Evolutionary conservation across 2,329 filamentous ascomycete genomes (phyloP), one percentile per base, ranked within the genome.

Genomic region (Colletotrichum sp.): DNA sequence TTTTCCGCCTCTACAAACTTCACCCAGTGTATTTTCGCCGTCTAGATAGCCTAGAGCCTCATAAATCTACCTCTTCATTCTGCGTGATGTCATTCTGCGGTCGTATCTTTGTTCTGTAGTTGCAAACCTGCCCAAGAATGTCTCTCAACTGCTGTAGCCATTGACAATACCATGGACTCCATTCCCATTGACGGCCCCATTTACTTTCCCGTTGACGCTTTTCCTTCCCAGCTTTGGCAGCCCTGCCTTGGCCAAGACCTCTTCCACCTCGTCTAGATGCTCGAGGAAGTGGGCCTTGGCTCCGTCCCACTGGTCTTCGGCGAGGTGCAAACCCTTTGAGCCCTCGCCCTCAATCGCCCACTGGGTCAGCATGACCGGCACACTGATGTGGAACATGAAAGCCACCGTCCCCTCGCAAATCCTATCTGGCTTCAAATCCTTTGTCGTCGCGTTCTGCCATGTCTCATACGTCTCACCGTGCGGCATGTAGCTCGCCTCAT

Each of bases 361-460:
- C 48, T 78, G 75, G 3, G 80, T 81, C 65, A 82, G 73, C n/a
- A 71, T 78, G 8, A 82, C 60, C 13, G 78, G 78, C 13, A 78
- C 79, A 43, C 76, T 74, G 28, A 80, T 78, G 66, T 81, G 80
- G 69, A 89, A 89, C 87, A 89, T 89, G 79, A 89, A 89, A 13
- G 87, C 87, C 83, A 88, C 86, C 69, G 85, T 86, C 16, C 84
- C 85, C 34, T 84, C 84, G 16, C 86, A 86, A 16, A 88, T 84
- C 78, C 85, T 85, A 74, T 83, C 80, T 7, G 86, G 86, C 79
- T 84, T 84, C 8, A 74, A 65, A 24, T 78, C 63, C 60, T 70
- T 59, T 10, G 74, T 76, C 30, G 78, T 79, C 26, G 81, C 81
- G 13, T 79, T 75, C 59, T 79, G 78, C 82, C 82, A 84, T 6